Percentiles rank a stretch among this genome's conserved stretches.
Evolutionary conservation across 495 filamentous ascomycete species (phyloP).

Genomic region (Chaetomium tenue): DNA sequence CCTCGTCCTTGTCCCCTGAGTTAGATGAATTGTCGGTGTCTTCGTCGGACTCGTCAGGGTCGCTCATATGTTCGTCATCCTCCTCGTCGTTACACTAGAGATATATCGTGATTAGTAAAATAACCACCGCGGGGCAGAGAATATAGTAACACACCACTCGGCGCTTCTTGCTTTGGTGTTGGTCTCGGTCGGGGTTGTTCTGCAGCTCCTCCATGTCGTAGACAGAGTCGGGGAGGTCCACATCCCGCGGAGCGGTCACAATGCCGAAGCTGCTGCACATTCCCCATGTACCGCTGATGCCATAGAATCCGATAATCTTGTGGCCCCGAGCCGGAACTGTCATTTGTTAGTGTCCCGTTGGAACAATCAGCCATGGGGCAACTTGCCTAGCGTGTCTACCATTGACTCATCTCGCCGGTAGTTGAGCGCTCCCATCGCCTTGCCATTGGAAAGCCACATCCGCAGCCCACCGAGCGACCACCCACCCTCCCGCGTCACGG

Average conservation of each 20-base stretch:
- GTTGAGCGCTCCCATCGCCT: conserved; percentile 36
- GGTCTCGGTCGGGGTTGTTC: conserved; percentile 23
- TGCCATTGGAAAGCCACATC: conserved; percentile 40
- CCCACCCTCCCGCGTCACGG: conserved; percentile 26
- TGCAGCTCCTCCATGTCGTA: conserved; percentile 42
- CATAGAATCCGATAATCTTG: conserved; percentile 46
- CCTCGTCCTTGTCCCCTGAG: background rate
- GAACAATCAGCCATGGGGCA: background rate
- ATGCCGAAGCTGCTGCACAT: conserved; percentile 42
- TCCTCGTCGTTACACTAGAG: background rate
- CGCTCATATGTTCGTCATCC: background rate
- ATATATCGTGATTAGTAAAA: background rate
- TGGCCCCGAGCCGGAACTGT: conserved; percentile 34
- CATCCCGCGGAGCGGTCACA: conserved; percentile 40
- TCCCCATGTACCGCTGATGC: conserved; percentile 34
- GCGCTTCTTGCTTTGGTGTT: conserved; percentile 11
- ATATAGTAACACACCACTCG: background rate
- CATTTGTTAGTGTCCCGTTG: background rate
- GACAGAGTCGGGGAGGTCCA: conserved; percentile 36
- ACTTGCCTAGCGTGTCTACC: conserved; percentile 18
- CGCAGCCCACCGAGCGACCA: conserved; percentile 36
- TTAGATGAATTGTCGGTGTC: background rate
- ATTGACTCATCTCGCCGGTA: background rate
- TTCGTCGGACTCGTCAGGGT: background rate
- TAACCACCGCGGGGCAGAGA: background rate